Evolutionary conservation across 2,329 filamentous ascomycete genomes (phyloP).

Genomic region (Epicoccum sorghinum): DNA sequence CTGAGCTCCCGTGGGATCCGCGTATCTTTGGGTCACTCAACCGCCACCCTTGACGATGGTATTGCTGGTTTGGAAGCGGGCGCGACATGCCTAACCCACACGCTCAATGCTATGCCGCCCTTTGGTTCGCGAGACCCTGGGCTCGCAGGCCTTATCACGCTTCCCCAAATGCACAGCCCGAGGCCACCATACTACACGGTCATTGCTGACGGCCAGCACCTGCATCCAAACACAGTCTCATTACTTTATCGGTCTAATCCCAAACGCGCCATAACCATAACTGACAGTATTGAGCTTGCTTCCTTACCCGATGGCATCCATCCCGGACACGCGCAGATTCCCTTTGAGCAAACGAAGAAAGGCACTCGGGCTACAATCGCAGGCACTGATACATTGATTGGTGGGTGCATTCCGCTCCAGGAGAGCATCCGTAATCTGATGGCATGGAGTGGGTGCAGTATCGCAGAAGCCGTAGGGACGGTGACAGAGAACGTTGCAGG

Average conservation of each 20-base stretch:
- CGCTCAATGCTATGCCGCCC: conserved; percentile 61
- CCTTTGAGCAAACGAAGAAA: conserved; percentile 55
- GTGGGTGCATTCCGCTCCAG: conserved; percentile 58
- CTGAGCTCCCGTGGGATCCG: conserved; percentile 51
- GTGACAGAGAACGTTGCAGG: conserved; percentile 59
- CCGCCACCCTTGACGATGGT: conserved; percentile 56
- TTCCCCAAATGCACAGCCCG: conserved; percentile 28
- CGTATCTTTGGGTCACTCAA: conserved; percentile 59
- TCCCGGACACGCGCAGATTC: conserved; percentile 60
- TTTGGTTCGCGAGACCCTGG: conserved; percentile 59
- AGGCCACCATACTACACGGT: conserved; percentile 57
- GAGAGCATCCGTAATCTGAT: conserved; percentile 58
- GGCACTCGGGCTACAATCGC: conserved; percentile 59
- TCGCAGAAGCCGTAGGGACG: conserved; percentile 56
- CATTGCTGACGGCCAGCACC: conserved; percentile 61
- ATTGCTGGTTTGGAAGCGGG: conserved; percentile 54
- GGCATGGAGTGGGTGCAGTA: conserved; percentile 53
- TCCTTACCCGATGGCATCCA: conserved; percentile 59
- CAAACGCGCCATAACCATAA: conserved; percentile 57
- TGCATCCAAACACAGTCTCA: conserved; percentile 58
- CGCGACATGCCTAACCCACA: conserved; percentile 60
- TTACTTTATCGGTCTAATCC: conserved; percentile 57
- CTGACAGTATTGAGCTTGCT: conserved; percentile 61
- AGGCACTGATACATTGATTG: conserved; percentile 61
- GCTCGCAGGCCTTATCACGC: conserved; percentile 52